These are phyloP conservation scores for Starmerella stellata DNA, from an alignment of 805 yeast genomes.

Conservation along the genomic window DNA sequence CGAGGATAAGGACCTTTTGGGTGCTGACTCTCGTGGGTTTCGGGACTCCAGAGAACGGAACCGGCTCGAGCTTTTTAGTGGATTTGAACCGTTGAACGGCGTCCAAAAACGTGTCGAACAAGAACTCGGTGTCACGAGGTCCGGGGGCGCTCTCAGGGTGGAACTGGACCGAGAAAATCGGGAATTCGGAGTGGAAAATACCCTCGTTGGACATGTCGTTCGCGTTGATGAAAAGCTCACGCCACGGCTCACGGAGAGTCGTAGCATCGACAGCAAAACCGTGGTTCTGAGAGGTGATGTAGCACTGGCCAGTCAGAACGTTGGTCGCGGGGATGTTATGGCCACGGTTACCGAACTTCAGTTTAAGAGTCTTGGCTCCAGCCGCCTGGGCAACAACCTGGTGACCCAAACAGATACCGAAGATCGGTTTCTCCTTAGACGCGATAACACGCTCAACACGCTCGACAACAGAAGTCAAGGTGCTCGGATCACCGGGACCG, in stretches of 20 bases:
- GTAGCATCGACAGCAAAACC: conserved; percentile 88
- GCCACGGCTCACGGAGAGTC: conserved; percentile 66
- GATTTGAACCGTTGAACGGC: conserved; percentile 42
- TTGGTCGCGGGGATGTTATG: conserved; percentile 95
- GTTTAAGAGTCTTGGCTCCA: conserved; percentile 80
- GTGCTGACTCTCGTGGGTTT: conserved; percentile 35
- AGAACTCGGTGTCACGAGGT: conserved; percentile 95
- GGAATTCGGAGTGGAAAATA: conserved; percentile 73
- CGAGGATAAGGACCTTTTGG: conserved; percentile 82
- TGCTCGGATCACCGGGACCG: conserved; percentile 99
- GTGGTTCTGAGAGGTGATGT: conserved; percentile 96
- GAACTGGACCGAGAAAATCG: conserved; percentile 93
- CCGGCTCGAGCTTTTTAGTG: conserved; percentile 40
- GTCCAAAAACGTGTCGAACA: conserved; percentile 81
- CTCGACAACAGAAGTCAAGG: conserved; percentile 48
- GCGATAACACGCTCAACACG: conserved; percentile 41
- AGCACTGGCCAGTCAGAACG: conserved; percentile 80
- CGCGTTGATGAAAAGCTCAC: conserved; percentile 84
- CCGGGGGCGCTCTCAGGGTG: conserved; percentile 99
- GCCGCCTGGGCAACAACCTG: conserved; percentile 88
- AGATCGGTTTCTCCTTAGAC: conserved; percentile 65
- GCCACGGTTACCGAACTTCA: conserved; percentile 98
- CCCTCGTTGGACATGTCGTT: conserved; percentile 98
- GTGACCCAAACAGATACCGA: conserved; percentile 97
- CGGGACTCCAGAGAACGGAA: conserved; percentile 47